Evolutionary conservation across 768 basidiomycete genomes (phyloP), one percentile per base, ranked within the genome.

Genomic region (Leccinum ochraceum): DNA sequence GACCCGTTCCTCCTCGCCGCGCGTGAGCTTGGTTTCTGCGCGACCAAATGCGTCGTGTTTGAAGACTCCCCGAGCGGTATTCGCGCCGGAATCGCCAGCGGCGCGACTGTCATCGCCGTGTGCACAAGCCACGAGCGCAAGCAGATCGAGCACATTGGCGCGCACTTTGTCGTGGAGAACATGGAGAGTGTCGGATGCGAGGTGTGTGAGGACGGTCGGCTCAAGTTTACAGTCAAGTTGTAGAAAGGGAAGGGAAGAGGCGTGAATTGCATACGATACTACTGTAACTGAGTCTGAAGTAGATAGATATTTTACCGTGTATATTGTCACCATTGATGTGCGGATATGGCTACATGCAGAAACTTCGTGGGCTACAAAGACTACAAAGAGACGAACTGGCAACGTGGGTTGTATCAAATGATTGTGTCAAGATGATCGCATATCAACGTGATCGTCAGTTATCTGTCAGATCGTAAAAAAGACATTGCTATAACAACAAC

Each of bases 51-150:
- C 62, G 81, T 93, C 65, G 90, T 92, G 30, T 85, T 93, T 54
- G 90, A 91, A 68, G 90, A 93, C 67, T 90, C 84, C 49, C 80
- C 85, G 34, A 79, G 79, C 56, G 82, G 88, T 22, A 86, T 93
- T 69, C 77, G 78, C 32, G 83, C 88, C 0, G 90, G 90, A 11
- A 81, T 88, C 34, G 89, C 89, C 0, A 84, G 86, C 34, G 90
- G 90, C 34, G 85, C 87, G 13, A 86, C 80, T 11, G 89, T 90
- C 24, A 79, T 92, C 44, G 90, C 90, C 5, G 68, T 91, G 10
- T 90, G 88, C 77, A 92, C 90, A 9, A 84, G 82, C 57, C 90
- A 92, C 67, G 80, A 83, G 64, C 75, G 86, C 56, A 66, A 73
- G 30, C 77, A 84, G 67, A 82, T 86, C 51, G 79, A 82, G 65